Base-by-base conservation (phyloP, 108 stramenopile genomes). In the Skeletonema tropicum region DNA sequence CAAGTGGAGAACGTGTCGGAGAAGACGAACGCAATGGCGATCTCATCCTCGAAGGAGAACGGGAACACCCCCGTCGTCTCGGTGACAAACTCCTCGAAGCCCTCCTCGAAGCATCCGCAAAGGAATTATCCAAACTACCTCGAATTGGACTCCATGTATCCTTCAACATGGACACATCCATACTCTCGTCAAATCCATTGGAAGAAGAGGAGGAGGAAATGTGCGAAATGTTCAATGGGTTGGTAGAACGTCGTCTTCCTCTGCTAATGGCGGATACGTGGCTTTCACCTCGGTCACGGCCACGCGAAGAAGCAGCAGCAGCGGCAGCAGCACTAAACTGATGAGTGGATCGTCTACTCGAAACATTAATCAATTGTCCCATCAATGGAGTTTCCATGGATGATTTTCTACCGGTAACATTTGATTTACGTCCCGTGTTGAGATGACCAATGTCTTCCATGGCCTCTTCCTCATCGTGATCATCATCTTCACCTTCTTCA, bases 141-240 rank as follows among this genome's bases (percentile, higher is more conserved):
- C 71, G 78, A 79, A 79, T 79, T 9, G 79, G 73, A 62, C 60
- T 69, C 73, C 72, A 74, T 25, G 67, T 69, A 46, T 80, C 73
- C 38, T 63, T 69, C 63, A 79, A 15, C 42, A 45, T 11, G 0
- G 2, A 52, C 57, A 64, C 35, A 30, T 55, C 63, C 57, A 35
- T 60, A 45, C 41, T 60, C 52, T 70, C 68, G 26, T 57, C 33
- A 13, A 70, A 58, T 41, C 68, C 68, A 70, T 58, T 70, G 42
- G 42, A 45, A 33, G 67, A 69, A 2, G 73, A 74, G 59, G 72
- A 73, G 26, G 65, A 67, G n/a, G 79, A 80, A 74, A 80, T 80
- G 62, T 80, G 79, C 14, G 73, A 74, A 29, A 80, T 19, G 46
- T 80, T 80, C 2, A 61, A 33, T 12, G 60, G 64, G 23, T 15